Percentiles rank a stretch among this genome's conserved stretches.
phyloP scores from a whole-genome alignment of 2,329 filamentous ascomycete genomes.

The Blastomyces emzantsi region DNA sequence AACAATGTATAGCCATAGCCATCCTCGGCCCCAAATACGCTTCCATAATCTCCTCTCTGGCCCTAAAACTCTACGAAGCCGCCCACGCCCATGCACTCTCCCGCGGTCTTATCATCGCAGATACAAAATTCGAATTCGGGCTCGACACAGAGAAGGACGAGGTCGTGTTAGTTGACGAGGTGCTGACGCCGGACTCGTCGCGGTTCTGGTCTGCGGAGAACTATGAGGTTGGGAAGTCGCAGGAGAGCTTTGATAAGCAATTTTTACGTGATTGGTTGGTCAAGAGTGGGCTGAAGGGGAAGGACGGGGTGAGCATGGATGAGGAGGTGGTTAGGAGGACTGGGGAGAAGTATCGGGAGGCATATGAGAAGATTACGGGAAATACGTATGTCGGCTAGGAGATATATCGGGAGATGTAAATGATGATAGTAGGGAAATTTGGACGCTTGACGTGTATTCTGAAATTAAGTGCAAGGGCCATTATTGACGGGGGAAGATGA shows the following conservation, averaged over 20 bases:
- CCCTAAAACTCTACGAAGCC: constrained; percentile 54
- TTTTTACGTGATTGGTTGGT: constrained; percentile 75
- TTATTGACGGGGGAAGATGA: background rate
- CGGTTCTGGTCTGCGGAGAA: constrained; percentile 74
- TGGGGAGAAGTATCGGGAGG: constrained; percentile 63
- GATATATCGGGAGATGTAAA: constrained; percentile 70
- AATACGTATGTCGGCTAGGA: constrained; percentile 45
- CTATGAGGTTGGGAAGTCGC: constrained; percentile 63
- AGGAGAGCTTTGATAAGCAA: constrained; percentile 86
- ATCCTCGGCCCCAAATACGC: constrained; percentile 60
- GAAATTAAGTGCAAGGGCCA: background rate
- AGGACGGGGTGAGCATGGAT: constrained; percentile 62
- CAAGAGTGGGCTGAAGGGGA: constrained; percentile 61
- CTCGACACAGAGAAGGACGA: constrained; percentile 56
- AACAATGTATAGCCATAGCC: constrained; percentile 35
- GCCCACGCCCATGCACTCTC: constrained; percentile 35
- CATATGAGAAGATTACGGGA: constrained; percentile 60
- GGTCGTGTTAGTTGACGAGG: constrained; percentile 72
- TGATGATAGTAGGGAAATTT: constrained; percentile 51
- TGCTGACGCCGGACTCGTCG: constrained; percentile 73
- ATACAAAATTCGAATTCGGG: constrained; percentile 71
- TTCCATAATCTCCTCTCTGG: constrained; percentile 54
- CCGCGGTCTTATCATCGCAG: constrained; percentile 66
- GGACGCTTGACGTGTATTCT: background rate
- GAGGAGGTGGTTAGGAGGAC: constrained; percentile 62